Evolutionary conservation across 106 monocot genomes (phyloP).

Genomic region (Vanilla planifolia): DNA sequence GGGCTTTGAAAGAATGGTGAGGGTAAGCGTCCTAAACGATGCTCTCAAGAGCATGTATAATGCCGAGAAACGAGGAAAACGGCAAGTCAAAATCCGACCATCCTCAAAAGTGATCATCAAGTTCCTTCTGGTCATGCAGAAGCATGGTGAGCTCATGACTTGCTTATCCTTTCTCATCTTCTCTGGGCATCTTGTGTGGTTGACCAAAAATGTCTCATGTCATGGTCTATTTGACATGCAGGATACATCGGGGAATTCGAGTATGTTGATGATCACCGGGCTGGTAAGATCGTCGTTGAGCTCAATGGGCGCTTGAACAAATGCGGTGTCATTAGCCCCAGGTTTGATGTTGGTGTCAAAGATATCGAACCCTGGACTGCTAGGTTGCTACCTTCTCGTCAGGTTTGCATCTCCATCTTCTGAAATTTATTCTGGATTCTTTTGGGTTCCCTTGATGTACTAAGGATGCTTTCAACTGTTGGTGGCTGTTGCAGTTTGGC

Average conservation of each 20-base stretch:
- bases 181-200: no score
- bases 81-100: constrained; percentile 40
- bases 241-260: constrained; percentile 71
- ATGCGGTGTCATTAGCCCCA: constrained; percentile 65
- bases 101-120: constrained; percentile 53
- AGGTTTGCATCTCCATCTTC: constrained; percentile 15
- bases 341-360: constrained; percentile 62
- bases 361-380: constrained; percentile 77
- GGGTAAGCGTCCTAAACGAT: constrained; percentile 46
- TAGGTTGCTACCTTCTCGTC: constrained; percentile 55
- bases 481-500: constrained; percentile 3
- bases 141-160: constrained; percentile 23
- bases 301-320: constrained; percentile 59
- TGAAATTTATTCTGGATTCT: no score
- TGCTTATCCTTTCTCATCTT: neutral
- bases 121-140: constrained; percentile 59
- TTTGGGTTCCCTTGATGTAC: no score
- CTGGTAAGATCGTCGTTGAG: constrained; percentile 65
- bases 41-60: constrained; percentile 61
- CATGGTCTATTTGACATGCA: neutral
- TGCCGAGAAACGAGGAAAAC: constrained; percentile 49
- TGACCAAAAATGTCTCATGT: neutral
- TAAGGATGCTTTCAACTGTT: no score
- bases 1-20: constrained; percentile 28
- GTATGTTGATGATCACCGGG: constrained; percentile 65